Evolutionary conservation across 371 early-diverging fungal genomes (phyloP).

Genomic region (Mortierella sp.): DNA sequence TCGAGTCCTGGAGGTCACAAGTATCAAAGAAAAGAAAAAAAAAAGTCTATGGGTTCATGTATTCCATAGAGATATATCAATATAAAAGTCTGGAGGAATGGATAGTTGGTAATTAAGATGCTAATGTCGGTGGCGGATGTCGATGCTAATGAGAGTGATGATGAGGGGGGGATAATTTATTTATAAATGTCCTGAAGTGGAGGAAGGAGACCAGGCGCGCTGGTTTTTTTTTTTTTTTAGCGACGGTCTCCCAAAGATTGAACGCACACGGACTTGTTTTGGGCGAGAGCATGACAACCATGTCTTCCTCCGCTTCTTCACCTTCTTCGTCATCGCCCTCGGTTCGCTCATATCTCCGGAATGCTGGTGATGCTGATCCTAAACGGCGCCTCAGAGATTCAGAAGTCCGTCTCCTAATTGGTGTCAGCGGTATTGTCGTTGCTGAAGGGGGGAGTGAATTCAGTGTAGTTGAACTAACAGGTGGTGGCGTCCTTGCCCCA

Average conservation of each 20-base stretch:
- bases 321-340: conserved; percentile 18
- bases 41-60: too few relatives aligned
- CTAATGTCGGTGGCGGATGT: too few relatives aligned
- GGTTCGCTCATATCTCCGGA: conserved; percentile 22
- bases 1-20: too few relatives aligned
- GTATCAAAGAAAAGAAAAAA: too few relatives aligned
- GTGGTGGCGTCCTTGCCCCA: conserved; percentile 9
- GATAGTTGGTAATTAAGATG: too few relatives aligned
- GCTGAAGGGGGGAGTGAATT: not conserved
- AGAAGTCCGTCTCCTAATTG: conserved; percentile 16
- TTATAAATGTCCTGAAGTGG: not conserved
- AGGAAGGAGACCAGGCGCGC: conserved; percentile 7
- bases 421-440: conserved; percentile 1
- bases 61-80: too few relatives aligned
- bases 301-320: conserved; percentile 29
- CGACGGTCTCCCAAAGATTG: conserved; percentile 15
- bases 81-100: too few relatives aligned
- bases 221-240: not conserved
- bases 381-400: conserved; percentile 17
- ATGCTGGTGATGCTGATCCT: conserved; percentile 28
- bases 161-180: conserved; percentile 1
- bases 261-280: conserved; percentile 18
- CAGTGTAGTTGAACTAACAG: not conserved
- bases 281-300: conserved; percentile 36
- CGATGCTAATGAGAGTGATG: not conserved